phyloP scores from a whole-genome alignment of 805 yeast genomes.

The Huiozyma naganishii region DNA sequence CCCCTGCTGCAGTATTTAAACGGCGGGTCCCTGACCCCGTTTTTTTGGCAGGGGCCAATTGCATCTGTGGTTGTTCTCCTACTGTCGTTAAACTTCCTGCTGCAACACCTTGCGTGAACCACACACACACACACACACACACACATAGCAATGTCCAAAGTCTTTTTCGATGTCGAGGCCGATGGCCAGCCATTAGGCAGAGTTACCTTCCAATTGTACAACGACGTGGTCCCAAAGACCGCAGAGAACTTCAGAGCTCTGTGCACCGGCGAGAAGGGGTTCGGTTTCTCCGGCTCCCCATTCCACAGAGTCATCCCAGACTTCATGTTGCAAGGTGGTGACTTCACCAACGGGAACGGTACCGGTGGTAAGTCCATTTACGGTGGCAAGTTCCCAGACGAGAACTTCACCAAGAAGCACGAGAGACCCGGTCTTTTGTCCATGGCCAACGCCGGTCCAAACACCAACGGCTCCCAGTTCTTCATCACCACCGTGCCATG shows the following conservation, averaged over 20 bases:
- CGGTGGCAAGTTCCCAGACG: constrained; percentile 67
- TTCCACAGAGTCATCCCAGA: constrained; percentile 97
- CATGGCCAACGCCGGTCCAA: constrained; percentile 98
- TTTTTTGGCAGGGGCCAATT: too few species aligned
- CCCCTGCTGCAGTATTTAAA: too few species aligned
- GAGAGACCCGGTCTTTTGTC: constrained; percentile 73
- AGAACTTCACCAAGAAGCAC: constrained; percentile 67
- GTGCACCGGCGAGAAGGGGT: constrained; percentile 93
- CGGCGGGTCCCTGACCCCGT: too few species aligned
- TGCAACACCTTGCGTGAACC: neutral
- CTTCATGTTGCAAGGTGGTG: constrained; percentile 98
- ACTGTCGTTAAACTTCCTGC: too few species aligned
- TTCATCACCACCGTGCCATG: constrained; percentile 84
- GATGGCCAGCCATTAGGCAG: constrained; percentile 73
- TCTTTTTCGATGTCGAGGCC: constrained; percentile 73
- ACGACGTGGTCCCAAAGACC: constrained; percentile 90
- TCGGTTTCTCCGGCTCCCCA: constrained; percentile 79
- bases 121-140: constrained; percentile 3
- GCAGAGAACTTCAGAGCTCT: constrained; percentile 93
- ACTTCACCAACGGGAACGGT: constrained; percentile 87
- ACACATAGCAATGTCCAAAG: constrained; percentile 43
- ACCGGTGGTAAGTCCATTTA: constrained; percentile 93
- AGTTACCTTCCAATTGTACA: constrained; percentile 77
- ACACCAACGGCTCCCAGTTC: constrained; percentile 96
- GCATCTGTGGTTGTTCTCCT: too few species aligned